phyloP scores from a whole-genome alignment of 164 flowering plant species.

The Liriodendron chinense region DNA sequence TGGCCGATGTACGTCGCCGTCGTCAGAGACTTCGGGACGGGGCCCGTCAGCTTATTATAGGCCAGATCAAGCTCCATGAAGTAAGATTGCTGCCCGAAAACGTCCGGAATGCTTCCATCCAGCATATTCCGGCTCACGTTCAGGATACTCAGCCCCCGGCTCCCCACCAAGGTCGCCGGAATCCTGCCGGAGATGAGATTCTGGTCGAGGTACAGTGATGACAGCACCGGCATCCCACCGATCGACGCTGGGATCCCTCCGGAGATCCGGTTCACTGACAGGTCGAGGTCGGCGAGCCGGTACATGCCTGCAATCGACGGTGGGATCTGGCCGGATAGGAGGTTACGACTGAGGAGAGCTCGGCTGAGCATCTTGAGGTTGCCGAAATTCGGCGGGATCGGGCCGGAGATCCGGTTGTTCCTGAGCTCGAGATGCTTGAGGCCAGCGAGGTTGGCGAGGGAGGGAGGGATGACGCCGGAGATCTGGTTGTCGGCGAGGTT shows the following conservation, averaged over 20 bases:
- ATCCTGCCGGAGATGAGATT: constrained; percentile 58
- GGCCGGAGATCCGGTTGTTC: constrained; percentile 57
- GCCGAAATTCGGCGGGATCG: constrained; percentile 50
- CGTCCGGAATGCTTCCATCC: constrained; percentile 68
- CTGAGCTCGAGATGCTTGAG: constrained; percentile 80
- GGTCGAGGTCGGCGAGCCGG: constrained; percentile 77
- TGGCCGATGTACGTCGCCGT: constrained; percentile 71
- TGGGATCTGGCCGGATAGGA: constrained; percentile 57
- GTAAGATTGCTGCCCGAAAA: constrained; percentile 64
- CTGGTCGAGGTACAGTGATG: constrained; percentile 65
- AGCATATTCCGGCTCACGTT: constrained; percentile 68
- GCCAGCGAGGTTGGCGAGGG: constrained; percentile 36
- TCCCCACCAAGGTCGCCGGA: constrained; percentile 46
- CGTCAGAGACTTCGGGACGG: constrained; percentile 59
- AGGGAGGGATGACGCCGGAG: constrained; percentile 63
- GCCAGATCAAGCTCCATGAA: constrained; percentile 70
- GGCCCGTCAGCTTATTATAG: constrained; percentile 51
- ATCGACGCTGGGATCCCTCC: constrained; percentile 57
- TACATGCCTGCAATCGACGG: constrained; percentile 48
- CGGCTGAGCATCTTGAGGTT: constrained; percentile 69
- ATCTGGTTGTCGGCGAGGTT: constrained; percentile 80
- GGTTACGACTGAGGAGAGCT: constrained; percentile 61
- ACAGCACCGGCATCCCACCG: constrained; percentile 66
- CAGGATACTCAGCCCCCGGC: constrained; percentile 48
- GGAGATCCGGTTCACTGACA: constrained; percentile 52